phyloP scores from a whole-genome alignment of 2,329 filamentous ascomycete species.

The Fusarium tuaranense region DNA sequence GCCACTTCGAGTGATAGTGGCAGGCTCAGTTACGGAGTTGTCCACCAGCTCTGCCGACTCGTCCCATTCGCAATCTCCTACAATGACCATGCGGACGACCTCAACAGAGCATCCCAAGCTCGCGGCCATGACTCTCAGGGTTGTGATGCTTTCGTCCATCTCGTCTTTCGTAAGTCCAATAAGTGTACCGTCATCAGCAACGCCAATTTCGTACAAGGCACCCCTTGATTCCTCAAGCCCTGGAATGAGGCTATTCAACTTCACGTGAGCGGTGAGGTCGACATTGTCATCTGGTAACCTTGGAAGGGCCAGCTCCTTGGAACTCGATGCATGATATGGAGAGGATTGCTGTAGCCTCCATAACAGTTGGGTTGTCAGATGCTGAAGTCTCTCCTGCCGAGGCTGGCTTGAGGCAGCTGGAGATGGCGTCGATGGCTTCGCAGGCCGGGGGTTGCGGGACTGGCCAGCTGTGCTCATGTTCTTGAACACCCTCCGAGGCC shows the following conservation, averaged over 20 bases:
- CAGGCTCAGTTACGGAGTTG: constrained; percentile 37
- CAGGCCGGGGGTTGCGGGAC: constrained; percentile 21
- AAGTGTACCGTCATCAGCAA: constrained; percentile 92
- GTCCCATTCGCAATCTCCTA: constrained; percentile 85
- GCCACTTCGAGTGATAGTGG: constrained; percentile 50
- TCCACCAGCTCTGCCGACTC: constrained; percentile 55
- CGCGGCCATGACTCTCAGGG: constrained; percentile 89
- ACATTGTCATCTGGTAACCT: constrained; percentile 75
- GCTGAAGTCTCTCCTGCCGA: constrained; percentile 86
- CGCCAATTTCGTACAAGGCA: constrained; percentile 95
- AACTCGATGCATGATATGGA: constrained; percentile 86
- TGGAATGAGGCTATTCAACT: constrained; percentile 71
- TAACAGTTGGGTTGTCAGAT: constrained; percentile 92
- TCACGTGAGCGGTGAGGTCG: constrained; percentile 59
- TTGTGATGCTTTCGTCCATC: constrained; percentile 89
- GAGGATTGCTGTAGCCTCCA: constrained; percentile 97
- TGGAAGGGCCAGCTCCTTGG: constrained; percentile 79
- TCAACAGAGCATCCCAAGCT: constrained; percentile 90
- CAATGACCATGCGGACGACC: constrained; percentile 82
- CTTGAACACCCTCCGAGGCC: constrained; percentile 79
- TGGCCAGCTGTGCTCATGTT: constrained; percentile 71
- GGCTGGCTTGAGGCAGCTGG: constrained; percentile 70
- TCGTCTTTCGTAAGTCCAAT: constrained; percentile 91
- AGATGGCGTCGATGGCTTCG: constrained; percentile 44
- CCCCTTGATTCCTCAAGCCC: constrained; percentile 94